Evolutionary conservation across 495 filamentous ascomycete genomes (phyloP).

Genomic region (Xylaria acuta): DNA sequence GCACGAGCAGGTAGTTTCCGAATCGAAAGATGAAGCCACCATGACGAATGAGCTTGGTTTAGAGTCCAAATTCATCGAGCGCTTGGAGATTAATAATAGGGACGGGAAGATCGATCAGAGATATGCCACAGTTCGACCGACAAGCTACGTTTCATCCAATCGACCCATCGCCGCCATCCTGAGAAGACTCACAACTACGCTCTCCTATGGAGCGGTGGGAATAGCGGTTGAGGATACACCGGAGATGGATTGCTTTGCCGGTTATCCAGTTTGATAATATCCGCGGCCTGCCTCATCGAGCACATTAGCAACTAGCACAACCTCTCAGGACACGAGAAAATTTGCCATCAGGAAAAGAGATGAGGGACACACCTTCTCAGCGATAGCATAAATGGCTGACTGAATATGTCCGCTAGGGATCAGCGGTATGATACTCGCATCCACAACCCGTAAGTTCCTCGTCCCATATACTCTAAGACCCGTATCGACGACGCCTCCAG

Average conservation of each 20-base stretch:
- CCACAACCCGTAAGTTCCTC: slow-evolving; percentile 55
- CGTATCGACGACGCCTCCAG: slow-evolving; percentile 56
- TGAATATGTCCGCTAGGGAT: slow-evolving; percentile 59
- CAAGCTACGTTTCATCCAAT: background rate
- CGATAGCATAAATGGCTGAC: slow-evolving; percentile 64
- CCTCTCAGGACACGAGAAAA: background rate
- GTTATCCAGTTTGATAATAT: slow-evolving; percentile 44
- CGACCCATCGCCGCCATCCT: background rate
- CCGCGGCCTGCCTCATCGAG: slow-evolving; percentile 39
- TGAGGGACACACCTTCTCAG: slow-evolving; percentile 54
- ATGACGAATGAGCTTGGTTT: background rate
- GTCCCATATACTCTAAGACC: slow-evolving; percentile 62
- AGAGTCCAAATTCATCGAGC: background rate
- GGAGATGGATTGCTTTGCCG: background rate
- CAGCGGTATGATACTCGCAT: slow-evolving; percentile 65
- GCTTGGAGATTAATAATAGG: background rate
- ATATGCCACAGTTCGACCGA: background rate
- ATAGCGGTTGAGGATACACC: background rate
- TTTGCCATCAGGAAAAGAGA: background rate
- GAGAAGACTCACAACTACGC: background rate
- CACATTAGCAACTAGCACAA: slow-evolving; percentile 9
- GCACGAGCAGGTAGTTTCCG: no score
- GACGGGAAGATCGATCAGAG: background rate
- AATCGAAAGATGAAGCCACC: background rate
- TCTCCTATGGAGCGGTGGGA: background rate